Conservation (phyloP, 1,139 yeast genomes). For the Kluyveromyces sp. region DNA sequence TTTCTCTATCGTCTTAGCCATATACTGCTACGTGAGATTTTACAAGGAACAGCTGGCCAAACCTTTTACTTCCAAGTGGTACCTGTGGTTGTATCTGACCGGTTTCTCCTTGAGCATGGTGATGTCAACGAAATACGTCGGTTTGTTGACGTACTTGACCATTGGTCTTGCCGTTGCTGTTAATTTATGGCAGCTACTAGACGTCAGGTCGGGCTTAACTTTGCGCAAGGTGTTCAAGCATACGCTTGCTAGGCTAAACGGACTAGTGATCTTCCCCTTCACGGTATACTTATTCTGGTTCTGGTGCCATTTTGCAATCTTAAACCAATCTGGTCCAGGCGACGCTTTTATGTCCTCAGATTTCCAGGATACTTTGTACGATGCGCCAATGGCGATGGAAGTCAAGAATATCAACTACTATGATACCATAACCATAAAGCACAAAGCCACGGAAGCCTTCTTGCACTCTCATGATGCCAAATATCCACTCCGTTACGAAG, state of each 20-base stretch:
- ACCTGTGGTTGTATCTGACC: constrained; percentile 76
- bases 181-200: constrained; percentile 84
- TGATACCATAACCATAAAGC: constrained; percentile 70
- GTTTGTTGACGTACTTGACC: constrained; percentile 81
- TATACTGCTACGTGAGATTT: constrained; percentile 73
- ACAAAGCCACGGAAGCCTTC: constrained; percentile 65
- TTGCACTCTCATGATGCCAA: constrained; percentile 70
- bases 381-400: constrained; percentile 66
- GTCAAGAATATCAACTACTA: constrained; percentile 67
- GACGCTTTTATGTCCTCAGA: constrained; percentile 88
- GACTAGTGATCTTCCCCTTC: constrained; percentile 76
- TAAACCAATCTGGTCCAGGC: constrained; percentile 89
- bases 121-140: constrained; percentile 91
- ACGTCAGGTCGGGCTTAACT: constrained; percentile 61
- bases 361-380: constrained; percentile 86
- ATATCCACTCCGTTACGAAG: constrained; percentile 91
- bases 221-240: constrained; percentile 56
- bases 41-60: constrained; percentile 53
- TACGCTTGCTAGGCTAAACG: constrained; percentile 65
- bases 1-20: constrained; percentile 70
- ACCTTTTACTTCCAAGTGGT: constrained; percentile 73
- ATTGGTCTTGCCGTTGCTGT: constrained; percentile 78
- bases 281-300: constrained; percentile 85
- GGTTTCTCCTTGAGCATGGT: constrained; percentile 86
- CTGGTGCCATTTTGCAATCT: constrained; percentile 77